These are phyloP conservation scores for Akanthomyces dipterigenus DNA, from an alignment of 2,329 filamentous ascomycete genomes.

Conservation along the genomic window DNA sequence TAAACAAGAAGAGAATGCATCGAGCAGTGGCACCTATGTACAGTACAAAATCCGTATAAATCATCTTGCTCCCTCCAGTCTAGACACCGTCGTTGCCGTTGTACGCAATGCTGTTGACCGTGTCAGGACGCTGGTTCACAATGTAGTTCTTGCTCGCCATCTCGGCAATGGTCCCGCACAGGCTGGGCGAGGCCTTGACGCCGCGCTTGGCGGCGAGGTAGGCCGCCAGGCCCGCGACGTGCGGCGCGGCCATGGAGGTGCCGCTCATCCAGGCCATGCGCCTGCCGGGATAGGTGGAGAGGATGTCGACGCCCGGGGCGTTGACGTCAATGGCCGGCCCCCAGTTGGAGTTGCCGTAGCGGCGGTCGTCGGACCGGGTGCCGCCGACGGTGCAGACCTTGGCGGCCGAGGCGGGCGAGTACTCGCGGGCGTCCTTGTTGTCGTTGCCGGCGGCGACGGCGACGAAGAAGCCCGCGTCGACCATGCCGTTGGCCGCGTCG, in stretches of 20 bases:
- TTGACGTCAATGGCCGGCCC: conserved; percentile 39
- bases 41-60: background rate
- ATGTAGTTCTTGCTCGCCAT: conserved; percentile 31
- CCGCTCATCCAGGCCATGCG: conserved; percentile 40
- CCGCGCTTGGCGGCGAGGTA: conserved; percentile 29
- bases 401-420: conserved; percentile 36
- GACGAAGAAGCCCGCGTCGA: conserved; percentile 33
- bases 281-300: conserved; percentile 37
- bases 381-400: conserved; percentile 42
- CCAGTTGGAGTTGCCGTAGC: conserved; percentile 38
- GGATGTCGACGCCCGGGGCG: conserved; percentile 36
- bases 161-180: conserved; percentile 26
- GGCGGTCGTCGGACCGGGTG: conserved; percentile 27
- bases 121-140: conserved; percentile 24
- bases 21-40: background rate
- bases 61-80: background rate
- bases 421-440: conserved; percentile 25
- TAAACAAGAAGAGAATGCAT: too few relatives aligned
- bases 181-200: conserved; percentile 2
- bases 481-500: conserved; percentile 34
- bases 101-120: conserved; percentile 37
- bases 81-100: conserved; percentile 28
- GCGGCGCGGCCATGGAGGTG: conserved; percentile 27
- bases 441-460: conserved; percentile 43
- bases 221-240: conserved; percentile 17